phyloP scores from a whole-genome alignment of 2,329 filamentous ascomycete species.

The Thelonectria olida region DNA sequence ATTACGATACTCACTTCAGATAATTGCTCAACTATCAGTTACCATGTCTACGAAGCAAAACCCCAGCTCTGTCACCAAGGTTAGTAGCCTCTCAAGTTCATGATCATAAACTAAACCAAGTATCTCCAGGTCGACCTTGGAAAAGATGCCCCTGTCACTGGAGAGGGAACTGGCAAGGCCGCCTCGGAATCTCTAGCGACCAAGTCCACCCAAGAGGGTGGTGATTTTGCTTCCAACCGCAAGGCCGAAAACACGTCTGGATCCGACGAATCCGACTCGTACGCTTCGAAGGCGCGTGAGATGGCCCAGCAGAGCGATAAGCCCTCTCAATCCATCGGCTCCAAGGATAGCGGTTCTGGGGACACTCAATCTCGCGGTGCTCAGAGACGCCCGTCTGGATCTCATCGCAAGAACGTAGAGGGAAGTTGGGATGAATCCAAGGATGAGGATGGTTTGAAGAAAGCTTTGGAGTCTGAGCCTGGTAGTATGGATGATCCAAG shows the following conservation, averaged over 20 bases:
- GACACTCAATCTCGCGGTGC: conserved; percentile 20
- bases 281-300: neutral
- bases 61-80: conserved; percentile 36
- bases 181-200: conserved; percentile 78
- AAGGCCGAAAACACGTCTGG: conserved; percentile 45
- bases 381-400: conserved; percentile 42
- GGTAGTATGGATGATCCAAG: conserved; percentile 60
- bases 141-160: conserved; percentile 57
- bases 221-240: conserved; percentile 69
- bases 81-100: conserved; percentile 9
- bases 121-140: conserved; percentile 56
- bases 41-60: conserved; percentile 33
- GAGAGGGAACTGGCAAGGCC: conserved; percentile 72
- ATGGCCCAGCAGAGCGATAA: neutral
- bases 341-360: conserved; percentile 1
- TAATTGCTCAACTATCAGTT: neutral
- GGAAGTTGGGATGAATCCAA: conserved; percentile 44
- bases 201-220: conserved; percentile 70
- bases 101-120: neutral
- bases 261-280: conserved; percentile 9
- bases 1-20: neutral
- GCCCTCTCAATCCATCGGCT: neutral
- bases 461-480: conserved; percentile 53
- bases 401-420: conserved; percentile 56
- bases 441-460: conserved; percentile 48